A percentile compares a stretch with the other conserved stretches of the same genome.
phyloP scores from a whole-genome alignment of 106 monocot species.

The Phalaenopsis equestris region DNA sequence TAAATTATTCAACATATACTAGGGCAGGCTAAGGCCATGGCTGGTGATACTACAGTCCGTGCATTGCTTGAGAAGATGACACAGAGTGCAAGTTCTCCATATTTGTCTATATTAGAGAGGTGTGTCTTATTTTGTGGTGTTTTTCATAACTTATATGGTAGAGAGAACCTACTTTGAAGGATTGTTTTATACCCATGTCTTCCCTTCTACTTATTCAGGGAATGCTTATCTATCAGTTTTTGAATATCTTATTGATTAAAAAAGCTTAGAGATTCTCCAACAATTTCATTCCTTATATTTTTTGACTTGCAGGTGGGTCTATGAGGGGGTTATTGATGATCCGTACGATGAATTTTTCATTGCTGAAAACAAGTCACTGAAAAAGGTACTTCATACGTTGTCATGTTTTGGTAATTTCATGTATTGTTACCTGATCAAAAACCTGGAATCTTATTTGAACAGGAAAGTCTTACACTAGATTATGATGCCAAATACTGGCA shows the following conservation, averaged over 20 bases:
- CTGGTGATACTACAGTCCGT: conserved; percentile 82
- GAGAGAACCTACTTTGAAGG: neutral
- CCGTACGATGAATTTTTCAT: conserved; percentile 99
- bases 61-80: conserved; percentile 89
- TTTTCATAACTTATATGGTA: neutral
- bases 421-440: neutral
- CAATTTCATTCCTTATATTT: neutral
- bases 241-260: conserved; percentile 5
- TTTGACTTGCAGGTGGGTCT: conserved; percentile 65
- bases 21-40: conserved; percentile 86
- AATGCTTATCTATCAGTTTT: neutral
- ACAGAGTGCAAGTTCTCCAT: conserved; percentile 81
- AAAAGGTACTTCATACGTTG: conserved; percentile 50
- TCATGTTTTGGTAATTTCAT: neutral
- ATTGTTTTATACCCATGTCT: neutral
- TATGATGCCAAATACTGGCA: conserved; percentile 97
- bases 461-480: conserved; percentile 95
- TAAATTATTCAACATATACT: neutral
- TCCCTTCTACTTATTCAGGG: neutral
- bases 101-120: conserved; percentile 91
- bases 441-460: conserved; percentile 8
- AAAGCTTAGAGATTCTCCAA: neutral
- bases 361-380: conserved; percentile 84
- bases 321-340: conserved; percentile 97
- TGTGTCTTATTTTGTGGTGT: conserved; percentile 10